Evolutionary conservation across 1,139 yeast species (phyloP).

Genomic region (Nakaseomyces bracarensis): DNA sequence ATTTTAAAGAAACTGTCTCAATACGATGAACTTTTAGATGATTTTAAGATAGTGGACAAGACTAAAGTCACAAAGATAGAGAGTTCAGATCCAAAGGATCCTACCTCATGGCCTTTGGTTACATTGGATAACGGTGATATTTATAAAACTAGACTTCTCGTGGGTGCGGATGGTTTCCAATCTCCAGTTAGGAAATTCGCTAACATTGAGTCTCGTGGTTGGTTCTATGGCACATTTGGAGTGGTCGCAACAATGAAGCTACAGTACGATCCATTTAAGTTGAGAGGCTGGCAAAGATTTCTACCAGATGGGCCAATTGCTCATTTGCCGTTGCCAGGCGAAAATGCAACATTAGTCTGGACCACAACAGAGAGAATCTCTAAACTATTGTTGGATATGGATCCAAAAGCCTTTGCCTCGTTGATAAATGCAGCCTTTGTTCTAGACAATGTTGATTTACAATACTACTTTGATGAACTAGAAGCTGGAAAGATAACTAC

Average conservation of each 20-base stretch:
- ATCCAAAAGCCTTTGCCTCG: conserved; percentile 55
- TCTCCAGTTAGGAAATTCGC: conserved; percentile 86
- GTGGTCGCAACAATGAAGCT: conserved; percentile 80
- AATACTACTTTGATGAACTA: conserved; percentile 58
- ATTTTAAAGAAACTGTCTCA: conserved; percentile 28
- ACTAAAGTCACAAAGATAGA: conserved; percentile 54
- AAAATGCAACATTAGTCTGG: conserved; percentile 89
- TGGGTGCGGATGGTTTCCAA: conserved; percentile 95
- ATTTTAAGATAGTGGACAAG: conserved; percentile 48
- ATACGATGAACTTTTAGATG: conserved; percentile 17
- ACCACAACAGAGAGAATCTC: conserved; percentile 76
- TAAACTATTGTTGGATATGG: conserved; percentile 47
- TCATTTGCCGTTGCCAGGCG: conserved; percentile 75
- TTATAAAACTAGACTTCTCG: conserved; percentile 61
- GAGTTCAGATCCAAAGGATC: conserved; percentile 25
- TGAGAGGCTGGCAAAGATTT: conserved; percentile 88
- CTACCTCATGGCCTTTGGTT: conserved; percentile 69
- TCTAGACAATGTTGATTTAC: conserved; percentile 67
- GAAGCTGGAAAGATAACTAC: conserved; percentile 33
- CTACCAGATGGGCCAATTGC: conserved; percentile 92
- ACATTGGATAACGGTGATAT: conserved; percentile 56
- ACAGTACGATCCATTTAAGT: conserved; percentile 61
- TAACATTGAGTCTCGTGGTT: conserved; percentile 77
- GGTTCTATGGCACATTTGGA: conserved; percentile 85
- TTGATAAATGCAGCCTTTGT: conserved; percentile 82